Conservation (phyloP, 1,139 yeast species). For the Scheffersomyces cryptocercus region DNA sequence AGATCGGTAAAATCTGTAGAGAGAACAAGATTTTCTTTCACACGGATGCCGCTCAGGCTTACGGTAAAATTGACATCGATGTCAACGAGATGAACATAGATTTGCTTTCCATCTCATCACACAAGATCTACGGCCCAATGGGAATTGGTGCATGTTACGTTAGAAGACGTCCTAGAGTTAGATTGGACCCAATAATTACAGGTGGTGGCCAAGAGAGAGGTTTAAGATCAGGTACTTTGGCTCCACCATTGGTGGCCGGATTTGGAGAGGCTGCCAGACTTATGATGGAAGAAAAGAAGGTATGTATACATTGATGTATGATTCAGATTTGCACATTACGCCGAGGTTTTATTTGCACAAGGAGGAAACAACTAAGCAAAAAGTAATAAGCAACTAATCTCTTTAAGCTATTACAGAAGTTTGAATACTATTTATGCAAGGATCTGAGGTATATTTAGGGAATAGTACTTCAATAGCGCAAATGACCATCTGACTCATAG, state of each 20-base stretch:
- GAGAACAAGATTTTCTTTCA: slow-evolving; percentile 91
- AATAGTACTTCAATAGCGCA: too few species aligned
- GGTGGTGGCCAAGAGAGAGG: slow-evolving; percentile 99
- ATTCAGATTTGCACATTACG: background rate
- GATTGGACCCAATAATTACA: slow-evolving; percentile 89
- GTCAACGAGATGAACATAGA: slow-evolving; percentile 94
- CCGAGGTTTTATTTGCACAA: background rate
- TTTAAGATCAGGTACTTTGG: slow-evolving; percentile 91
- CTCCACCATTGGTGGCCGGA: slow-evolving; percentile 94
- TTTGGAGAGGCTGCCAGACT: slow-evolving; percentile 97
- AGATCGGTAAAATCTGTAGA: slow-evolving; percentile 87
- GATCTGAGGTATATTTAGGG: slow-evolving; percentile 15
- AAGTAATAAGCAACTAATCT: slow-evolving; percentile 4
- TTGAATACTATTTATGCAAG: slow-evolving; percentile 18
- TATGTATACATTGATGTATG: slow-evolving; percentile 12
- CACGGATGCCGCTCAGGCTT: slow-evolving; percentile 98
- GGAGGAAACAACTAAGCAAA: background rate
- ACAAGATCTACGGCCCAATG: slow-evolving; percentile 96
- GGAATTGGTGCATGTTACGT: slow-evolving; percentile 96
- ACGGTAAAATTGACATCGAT: slow-evolving; percentile 89
- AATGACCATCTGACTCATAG: background rate
- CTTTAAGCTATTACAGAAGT: slow-evolving; percentile 5
- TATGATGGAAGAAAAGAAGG: slow-evolving; percentile 67
- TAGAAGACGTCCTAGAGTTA: slow-evolving; percentile 97
- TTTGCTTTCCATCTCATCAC: slow-evolving; percentile 89